These are phyloP conservation scores for Naegleria gruberi DNA, from an alignment of 208 protist genomes.

Conservation along the genomic window DNA sequence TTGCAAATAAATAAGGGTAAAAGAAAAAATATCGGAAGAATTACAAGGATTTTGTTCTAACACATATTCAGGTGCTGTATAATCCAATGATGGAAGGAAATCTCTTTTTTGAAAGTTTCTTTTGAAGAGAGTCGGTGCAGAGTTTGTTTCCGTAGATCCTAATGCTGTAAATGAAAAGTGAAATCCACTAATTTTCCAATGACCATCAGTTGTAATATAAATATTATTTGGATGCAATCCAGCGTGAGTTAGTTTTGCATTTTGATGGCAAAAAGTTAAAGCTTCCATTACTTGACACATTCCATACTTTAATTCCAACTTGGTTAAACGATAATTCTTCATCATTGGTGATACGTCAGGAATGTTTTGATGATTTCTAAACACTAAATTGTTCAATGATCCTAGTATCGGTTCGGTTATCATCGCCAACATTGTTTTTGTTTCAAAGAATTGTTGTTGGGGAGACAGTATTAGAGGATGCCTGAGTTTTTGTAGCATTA, in stretches of 20 bases:
- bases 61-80: constrained; percentile 12
- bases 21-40: constrained; percentile 7
- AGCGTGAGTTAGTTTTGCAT: background rate
- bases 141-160: background rate
- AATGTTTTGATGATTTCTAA: background rate
- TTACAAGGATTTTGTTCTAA: background rate
- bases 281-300: constrained; percentile 24
- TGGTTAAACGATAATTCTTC: background rate
- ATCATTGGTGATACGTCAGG: background rate
- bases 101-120: background rate
- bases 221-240: background rate
- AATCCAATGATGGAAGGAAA: constrained; percentile 20
- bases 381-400: background rate
- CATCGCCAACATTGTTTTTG: background rate
- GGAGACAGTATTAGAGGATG: constrained; percentile 9
- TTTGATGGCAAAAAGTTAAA: constrained; percentile 14
- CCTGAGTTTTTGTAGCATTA: background rate
- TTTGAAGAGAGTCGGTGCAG: background rate
- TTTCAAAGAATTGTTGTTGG: background rate
- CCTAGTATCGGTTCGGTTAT: constrained; percentile 12
- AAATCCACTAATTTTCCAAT: constrained; percentile 18
- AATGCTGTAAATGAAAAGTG: background rate
- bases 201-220: background rate
- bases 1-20: background rate
- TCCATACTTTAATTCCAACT: constrained; percentile 13